A percentile compares a stretch with the other conserved stretches of the same genome.
These are phyloP conservation scores for Phaeosphaeriaceae sp. DNA, from an alignment of 2,329 filamentous ascomycete genomes.

Conservation along the genomic window DNA sequence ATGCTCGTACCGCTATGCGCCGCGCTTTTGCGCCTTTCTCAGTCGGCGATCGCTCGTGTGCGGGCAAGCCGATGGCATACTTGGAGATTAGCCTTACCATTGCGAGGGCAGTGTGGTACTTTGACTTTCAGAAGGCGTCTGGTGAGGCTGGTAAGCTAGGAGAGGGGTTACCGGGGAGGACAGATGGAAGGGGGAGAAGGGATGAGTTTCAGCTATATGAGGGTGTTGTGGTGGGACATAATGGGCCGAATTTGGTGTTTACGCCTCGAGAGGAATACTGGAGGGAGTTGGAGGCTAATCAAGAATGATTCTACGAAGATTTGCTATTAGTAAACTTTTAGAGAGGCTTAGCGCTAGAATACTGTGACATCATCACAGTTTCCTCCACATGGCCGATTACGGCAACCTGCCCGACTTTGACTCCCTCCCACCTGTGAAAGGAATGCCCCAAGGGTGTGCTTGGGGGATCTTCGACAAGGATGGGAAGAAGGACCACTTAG, in stretches of 20 bases:
- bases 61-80: slow-evolving; percentile 14
- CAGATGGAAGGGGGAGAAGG: not conserved
- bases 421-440: slow-evolving; percentile 5
- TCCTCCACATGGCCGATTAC: too few relatives aligned
- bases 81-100: slow-evolving; percentile 9
- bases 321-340: too few relatives aligned
- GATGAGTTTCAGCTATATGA: not conserved
- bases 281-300: not conserved
- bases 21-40: slow-evolving; percentile 11
- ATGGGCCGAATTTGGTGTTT: not conserved
- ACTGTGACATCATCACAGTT: too few relatives aligned
- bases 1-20: not conserved
- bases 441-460: slow-evolving; percentile 36
- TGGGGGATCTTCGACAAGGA: slow-evolving; percentile 60
- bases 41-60: slow-evolving; percentile 3
- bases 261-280: not conserved
- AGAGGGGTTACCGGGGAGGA: not conserved
- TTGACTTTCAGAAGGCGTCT: slow-evolving; percentile 8
- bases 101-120: slow-evolving; percentile 8
- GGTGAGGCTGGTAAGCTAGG: not conserved
- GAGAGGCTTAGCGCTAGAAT: too few relatives aligned
- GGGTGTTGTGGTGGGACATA: not conserved
- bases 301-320: too few relatives aligned
- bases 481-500: slow-evolving; percentile 55
- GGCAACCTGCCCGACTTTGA: too few relatives aligned